Conservation (phyloP, 2,329 filamentous ascomycete species). For the Claviceps cyperi region DNA sequence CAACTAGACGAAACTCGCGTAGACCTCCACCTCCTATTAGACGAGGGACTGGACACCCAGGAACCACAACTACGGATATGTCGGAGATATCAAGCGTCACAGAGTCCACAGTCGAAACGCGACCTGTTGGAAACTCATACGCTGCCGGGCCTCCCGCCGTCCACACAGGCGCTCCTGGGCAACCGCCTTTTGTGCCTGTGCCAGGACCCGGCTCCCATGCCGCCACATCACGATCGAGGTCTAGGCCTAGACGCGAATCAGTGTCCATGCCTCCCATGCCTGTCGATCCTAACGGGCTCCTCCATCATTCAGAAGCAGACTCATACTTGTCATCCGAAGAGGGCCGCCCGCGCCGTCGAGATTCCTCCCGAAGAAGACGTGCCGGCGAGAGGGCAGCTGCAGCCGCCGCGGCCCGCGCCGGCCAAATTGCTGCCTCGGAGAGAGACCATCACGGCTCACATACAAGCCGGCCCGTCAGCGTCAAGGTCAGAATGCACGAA, state of each 20-base stretch:
- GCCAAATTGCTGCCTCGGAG: slow-evolving; percentile 27
- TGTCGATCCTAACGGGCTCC: slow-evolving; percentile 31
- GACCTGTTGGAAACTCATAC: slow-evolving; percentile 15
- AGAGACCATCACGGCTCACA: slow-evolving; percentile 26
- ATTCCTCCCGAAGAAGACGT: slow-evolving; percentile 31
- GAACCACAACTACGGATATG: slow-evolving; percentile 15
- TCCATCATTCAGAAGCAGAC: slow-evolving; percentile 16
- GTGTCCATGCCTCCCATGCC: slow-evolving; percentile 42
- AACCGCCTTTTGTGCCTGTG: slow-evolving; percentile 7
- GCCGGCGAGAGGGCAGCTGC: slow-evolving; percentile 32
- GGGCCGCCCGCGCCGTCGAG: slow-evolving; percentile 25
- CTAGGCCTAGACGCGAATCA: slow-evolving; percentile 22
- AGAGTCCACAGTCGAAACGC: slow-evolving; percentile 21
- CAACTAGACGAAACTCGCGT: slow-evolving; percentile 24
- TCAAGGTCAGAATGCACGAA: slow-evolving; percentile 46
- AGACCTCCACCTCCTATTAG: slow-evolving; percentile 16
- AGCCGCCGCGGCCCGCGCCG: slow-evolving; percentile 32
- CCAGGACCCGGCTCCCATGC: slow-evolving; percentile 13
- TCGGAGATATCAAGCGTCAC: slow-evolving; percentile 20
- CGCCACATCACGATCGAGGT: slow-evolving; percentile 23
- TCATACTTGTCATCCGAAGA: slow-evolving; percentile 15
- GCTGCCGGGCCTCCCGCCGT: slow-evolving; percentile 8
- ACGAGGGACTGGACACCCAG: slow-evolving; percentile 16
- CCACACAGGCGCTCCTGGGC: slow-evolving; percentile 11
- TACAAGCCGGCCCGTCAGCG: slow-evolving; percentile 35